phyloP scores from a whole-genome alignment of 2,329 filamentous ascomycete species.

The Penicillium sclerotigenum region DNA sequence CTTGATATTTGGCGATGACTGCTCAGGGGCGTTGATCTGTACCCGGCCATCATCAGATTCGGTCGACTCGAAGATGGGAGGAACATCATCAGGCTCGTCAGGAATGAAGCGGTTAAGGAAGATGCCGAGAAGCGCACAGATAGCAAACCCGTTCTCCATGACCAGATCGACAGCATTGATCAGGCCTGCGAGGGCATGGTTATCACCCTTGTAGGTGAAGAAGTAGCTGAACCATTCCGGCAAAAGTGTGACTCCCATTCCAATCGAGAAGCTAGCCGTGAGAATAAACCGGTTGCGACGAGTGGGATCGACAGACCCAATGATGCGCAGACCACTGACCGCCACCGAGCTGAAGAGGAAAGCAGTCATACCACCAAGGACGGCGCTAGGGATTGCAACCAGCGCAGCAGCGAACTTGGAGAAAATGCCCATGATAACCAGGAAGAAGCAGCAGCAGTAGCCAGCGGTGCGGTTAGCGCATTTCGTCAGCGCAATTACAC shows the following conservation, averaged over 20 bases:
- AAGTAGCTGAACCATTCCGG: constrained; percentile 49
- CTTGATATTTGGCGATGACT: constrained; percentile 7
- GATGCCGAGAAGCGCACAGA: constrained; percentile 70
- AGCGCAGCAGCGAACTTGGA: constrained; percentile 68
- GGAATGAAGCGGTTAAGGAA: constrained; percentile 70
- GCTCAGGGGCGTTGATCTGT: constrained; percentile 3
- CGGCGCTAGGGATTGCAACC: constrained; percentile 58
- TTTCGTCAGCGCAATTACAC: constrained; percentile 64
- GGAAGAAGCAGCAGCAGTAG: constrained; percentile 63
- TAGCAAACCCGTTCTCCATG: constrained; percentile 60
- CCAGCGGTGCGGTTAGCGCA: constrained; percentile 68
- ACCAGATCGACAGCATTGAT: constrained; percentile 58
- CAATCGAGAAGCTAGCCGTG: constrained; percentile 59
- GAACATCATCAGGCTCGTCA: constrained; percentile 70
- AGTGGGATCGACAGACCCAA: constrained; percentile 60
- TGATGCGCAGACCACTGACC: constrained; percentile 64
- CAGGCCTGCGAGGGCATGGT: constrained; percentile 65
- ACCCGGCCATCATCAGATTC: constrained; percentile 20
- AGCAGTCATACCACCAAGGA: constrained; percentile 53
- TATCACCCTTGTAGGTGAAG: constrained; percentile 49
- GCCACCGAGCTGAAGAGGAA: constrained; percentile 67
- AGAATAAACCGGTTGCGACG: constrained; percentile 65
- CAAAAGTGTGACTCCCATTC: constrained; percentile 53
- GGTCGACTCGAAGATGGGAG: constrained; percentile 28
- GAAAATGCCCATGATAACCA: constrained; percentile 67